These are phyloP conservation scores for Blastocystis sp. DNA, from an alignment of 352 stramenopile species.

Conservation along the genomic window DNA sequence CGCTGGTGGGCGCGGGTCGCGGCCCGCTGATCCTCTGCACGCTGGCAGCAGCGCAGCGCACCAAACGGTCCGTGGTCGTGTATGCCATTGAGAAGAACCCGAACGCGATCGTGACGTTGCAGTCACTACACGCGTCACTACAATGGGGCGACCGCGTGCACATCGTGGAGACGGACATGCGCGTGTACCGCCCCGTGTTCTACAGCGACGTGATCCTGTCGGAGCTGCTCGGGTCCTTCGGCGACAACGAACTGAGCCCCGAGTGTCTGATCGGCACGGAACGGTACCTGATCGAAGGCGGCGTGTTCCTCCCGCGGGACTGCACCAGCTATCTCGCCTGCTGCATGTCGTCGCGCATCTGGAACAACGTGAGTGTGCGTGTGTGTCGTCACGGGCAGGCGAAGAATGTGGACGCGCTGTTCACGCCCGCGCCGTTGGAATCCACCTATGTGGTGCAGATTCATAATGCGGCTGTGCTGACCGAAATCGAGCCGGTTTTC, in stretches of 20 bases:
- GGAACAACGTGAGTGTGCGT: conserved; percentile 80
- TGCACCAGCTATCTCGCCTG: conserved; percentile 91
- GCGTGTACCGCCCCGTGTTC: conserved; percentile 78
- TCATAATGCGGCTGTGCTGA: conserved; percentile 84
- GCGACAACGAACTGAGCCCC: conserved; percentile 96
- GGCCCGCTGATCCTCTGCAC: conserved; percentile 87
- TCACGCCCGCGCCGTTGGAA: conserved; percentile 76
- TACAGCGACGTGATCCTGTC: conserved; percentile 90
- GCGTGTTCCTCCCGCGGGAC: conserved; percentile 82
- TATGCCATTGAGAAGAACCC: conserved; percentile 97
- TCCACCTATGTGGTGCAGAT: conserved; percentile 94
- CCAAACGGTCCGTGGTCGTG: conserved; percentile 80
- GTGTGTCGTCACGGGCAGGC: neutral
- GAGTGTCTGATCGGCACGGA: conserved; percentile 94
- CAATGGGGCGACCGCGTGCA: conserved; percentile 76
- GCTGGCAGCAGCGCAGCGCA: conserved; percentile 77
- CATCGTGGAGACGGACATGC: conserved; percentile 83
- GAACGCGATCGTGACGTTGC: conserved; percentile 90
- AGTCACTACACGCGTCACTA: conserved; percentile 73
- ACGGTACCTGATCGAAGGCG: conserved; percentile 80
- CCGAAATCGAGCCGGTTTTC: conserved; percentile 84
- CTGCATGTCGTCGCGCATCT: conserved; percentile 88
- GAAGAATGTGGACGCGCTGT: neutral
- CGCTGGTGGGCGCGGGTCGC: conserved; percentile 88
- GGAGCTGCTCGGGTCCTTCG: conserved; percentile 91